Conservation (phyloP, 225 moss, liverwort and hornwort species). For the Marchantia polymorpha region DNA sequence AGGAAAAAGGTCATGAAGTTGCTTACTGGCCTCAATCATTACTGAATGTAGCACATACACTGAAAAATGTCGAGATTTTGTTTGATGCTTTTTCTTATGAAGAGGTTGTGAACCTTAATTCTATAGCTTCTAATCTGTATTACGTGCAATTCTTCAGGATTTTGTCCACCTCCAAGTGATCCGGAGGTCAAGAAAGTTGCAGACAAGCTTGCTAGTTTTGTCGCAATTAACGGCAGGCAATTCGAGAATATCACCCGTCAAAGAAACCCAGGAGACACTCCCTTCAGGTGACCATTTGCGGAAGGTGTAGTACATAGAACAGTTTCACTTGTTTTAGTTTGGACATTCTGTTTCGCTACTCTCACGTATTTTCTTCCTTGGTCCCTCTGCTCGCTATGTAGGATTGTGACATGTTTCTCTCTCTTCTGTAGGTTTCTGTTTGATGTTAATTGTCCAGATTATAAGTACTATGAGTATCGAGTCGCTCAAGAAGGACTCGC, state of each 20-base stretch:
- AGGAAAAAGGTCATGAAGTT: constrained; percentile 18
- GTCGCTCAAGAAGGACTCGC: constrained; percentile 69
- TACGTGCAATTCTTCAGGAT: constrained; percentile 34
- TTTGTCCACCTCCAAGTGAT: constrained; percentile 56
- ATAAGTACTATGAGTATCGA: constrained; percentile 87
- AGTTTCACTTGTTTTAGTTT: background rate
- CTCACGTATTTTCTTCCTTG: background rate
- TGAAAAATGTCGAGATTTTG: background rate
- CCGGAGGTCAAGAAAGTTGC: constrained; percentile 95
- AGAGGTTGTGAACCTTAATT: background rate
- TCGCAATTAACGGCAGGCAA: constrained; percentile 95
- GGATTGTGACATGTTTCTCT: background rate
- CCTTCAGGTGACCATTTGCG: constrained; percentile 62
- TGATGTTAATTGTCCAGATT: constrained; percentile 73
- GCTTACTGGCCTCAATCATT: background rate
- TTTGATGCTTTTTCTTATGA: background rate
- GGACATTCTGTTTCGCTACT: background rate
- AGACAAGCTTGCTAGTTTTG: constrained; percentile 92
- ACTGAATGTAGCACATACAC: background rate
- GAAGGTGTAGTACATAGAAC: background rate
- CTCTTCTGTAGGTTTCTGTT: constrained; percentile 68
- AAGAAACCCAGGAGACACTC: constrained; percentile 90
- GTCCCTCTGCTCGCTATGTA: background rate
- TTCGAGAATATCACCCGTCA: constrained; percentile 95
- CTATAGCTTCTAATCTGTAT: background rate